A percentile compares a stretch with the other conserved stretches of the same genome.
Evolutionary conservation across 306 rosid genomes (phyloP).

Genomic region (Prinsepia uniflora): DNA sequence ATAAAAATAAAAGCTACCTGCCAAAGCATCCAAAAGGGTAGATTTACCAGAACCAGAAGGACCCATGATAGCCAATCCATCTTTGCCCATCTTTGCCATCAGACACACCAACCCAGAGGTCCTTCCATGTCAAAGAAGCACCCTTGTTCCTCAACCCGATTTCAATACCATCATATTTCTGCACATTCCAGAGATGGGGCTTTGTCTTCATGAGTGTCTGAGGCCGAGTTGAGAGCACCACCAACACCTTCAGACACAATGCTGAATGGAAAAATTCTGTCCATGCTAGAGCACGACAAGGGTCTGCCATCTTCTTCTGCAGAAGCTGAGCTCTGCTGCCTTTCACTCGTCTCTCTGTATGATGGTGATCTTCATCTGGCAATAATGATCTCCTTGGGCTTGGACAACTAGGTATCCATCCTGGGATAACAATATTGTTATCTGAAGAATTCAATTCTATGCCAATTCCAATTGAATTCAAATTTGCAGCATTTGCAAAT

Average conservation of each 20-base stretch:
- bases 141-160: neutral
- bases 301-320: neutral
- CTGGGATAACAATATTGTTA: neutral
- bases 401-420: slow-evolving; percentile 37
- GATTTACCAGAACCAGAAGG: slow-evolving; percentile 77
- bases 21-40: slow-evolving; percentile 65
- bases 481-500: neutral
- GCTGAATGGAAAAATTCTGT: slow-evolving; percentile 23
- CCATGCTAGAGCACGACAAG: slow-evolving; percentile 2
- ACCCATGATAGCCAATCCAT: slow-evolving; percentile 68
- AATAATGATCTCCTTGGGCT: slow-evolving; percentile 17
- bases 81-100: slow-evolving; percentile 17
- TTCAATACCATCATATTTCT: neutral
- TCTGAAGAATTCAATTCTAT: neutral
- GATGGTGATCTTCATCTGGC: neutral
- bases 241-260: neutral
- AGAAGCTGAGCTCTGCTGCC: slow-evolving; percentile 1
- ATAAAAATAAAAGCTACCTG: slow-evolving; percentile 31
- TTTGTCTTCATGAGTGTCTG: neutral
- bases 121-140: slow-evolving; percentile 32
- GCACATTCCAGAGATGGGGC: neutral
- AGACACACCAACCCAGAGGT: slow-evolving; percentile 30
- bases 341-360: neutral
- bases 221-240: neutral
- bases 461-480: too few species aligned